phyloP scores from a whole-genome alignment of 371 early-diverging fungal species.

The Mucor indicus region DNA sequence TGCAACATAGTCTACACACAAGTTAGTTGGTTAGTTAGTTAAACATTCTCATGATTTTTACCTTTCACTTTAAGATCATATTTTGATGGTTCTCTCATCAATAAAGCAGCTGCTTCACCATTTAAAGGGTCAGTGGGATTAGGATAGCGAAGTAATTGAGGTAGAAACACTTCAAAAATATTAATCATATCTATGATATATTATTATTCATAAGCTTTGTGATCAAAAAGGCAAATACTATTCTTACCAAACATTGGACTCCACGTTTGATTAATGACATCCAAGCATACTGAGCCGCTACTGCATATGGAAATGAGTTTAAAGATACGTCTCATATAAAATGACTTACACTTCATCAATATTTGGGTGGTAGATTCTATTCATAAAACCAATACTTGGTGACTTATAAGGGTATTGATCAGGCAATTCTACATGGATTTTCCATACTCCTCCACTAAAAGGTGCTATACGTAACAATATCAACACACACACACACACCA shows the following conservation, averaged over 20 bases:
- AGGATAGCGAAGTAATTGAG: conserved; percentile 97
- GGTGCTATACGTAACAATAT: conserved; percentile 64
- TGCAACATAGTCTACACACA: conserved; percentile 70
- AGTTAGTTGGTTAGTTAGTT: too few species aligned
- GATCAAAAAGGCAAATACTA: too few species aligned
- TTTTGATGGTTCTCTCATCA: conserved; percentile 90
- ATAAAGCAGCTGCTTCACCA: conserved; percentile 97
- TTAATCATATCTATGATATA: conserved; percentile 85
- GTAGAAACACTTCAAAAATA: conserved; percentile 98
- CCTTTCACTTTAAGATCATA: conserved; percentile 97
- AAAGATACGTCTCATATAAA: background rate
- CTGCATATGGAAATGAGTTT: conserved; percentile 30
- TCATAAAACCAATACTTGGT: conserved; percentile 99
- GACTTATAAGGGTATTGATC: conserved; percentile 99
- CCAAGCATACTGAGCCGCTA: conserved; percentile 98
- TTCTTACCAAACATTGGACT: conserved; percentile 97
- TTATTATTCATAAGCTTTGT: background rate
- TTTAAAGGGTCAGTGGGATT: conserved; percentile 99
- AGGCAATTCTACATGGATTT: conserved; percentile 97
- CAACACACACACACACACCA: background rate
- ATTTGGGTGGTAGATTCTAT: conserved; percentile 99
- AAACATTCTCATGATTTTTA: conserved; percentile 32
- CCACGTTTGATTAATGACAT: conserved; percentile 99
- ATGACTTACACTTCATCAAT: conserved; percentile 94
- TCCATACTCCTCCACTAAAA: conserved; percentile 94